A percentile compares a stretch with the other conserved stretches of the same genome.
phyloP scores from a whole-genome alignment of 352 stramenopile species.

The Phytophthora cactorum region DNA sequence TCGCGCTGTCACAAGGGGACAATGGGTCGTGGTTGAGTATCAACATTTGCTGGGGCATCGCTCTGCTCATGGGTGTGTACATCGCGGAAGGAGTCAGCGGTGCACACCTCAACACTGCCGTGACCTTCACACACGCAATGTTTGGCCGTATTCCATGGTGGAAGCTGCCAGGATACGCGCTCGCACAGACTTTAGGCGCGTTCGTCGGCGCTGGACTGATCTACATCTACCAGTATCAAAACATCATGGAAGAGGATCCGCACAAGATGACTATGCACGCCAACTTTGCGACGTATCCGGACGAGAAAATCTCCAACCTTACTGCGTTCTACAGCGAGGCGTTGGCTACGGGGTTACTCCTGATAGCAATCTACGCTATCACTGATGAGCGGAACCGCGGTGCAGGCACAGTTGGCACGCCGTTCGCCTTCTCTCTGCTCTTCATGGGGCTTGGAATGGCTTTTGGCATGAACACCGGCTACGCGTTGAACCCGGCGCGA shows the following conservation, averaged over 20 bases:
- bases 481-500: conserved; percentile 51
- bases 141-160: conserved; percentile 52
- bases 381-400: conserved; percentile 53
- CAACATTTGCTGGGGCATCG: conserved; percentile 50
- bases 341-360: conserved; percentile 51
- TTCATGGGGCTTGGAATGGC: conserved; percentile 66
- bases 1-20: conserved; percentile 42
- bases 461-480: conserved; percentile 54
- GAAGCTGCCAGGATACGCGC: conserved; percentile 48
- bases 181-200: conserved; percentile 44
- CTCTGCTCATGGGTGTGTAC: conserved; percentile 61
- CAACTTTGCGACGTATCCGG: conserved; percentile 61
- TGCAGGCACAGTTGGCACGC: conserved; percentile 39
- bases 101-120: conserved; percentile 61
- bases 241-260: conserved; percentile 47
- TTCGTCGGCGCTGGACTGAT: conserved; percentile 50
- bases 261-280: conserved; percentile 41
- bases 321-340: conserved; percentile 67
- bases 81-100: conserved; percentile 48
- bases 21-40: conserved; percentile 70
- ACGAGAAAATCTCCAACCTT: conserved; percentile 39
- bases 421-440: conserved; percentile 53
- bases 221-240: conserved; percentile 56
- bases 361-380: conserved; percentile 63
- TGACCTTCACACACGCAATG: conserved; percentile 57